Conservation (phyloP, 1,284 basidiomycete genomes). For the Cryptococcus jaspeensis region DNA sequence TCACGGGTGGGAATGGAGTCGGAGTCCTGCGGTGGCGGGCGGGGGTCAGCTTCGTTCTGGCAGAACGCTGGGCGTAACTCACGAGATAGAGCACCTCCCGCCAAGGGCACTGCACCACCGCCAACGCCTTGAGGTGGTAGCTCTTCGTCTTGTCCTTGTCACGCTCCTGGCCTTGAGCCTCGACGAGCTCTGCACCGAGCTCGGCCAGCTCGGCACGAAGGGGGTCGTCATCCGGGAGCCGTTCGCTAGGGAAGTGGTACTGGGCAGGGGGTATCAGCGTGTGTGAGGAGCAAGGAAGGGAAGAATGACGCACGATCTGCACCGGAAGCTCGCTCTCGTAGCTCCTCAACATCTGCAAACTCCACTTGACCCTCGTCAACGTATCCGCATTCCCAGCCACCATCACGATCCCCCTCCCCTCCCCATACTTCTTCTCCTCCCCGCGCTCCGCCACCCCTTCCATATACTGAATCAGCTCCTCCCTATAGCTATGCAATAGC, state of each 20-base stretch:
- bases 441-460: conserved; percentile 27
- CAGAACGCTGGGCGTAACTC: too few relatives aligned
- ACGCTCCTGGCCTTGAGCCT: conserved; percentile 44
- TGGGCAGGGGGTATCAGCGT: conserved; percentile 3
- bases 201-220: conserved; percentile 41
- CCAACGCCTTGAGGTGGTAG: conserved; percentile 55
- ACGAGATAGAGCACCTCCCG: conserved; percentile 55
- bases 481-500: conserved; percentile 39
- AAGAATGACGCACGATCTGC: conserved; percentile 37
- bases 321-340: conserved; percentile 50
- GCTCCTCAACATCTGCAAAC: conserved; percentile 48
- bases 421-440: conserved; percentile 25
- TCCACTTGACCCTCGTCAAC: conserved; percentile 50
- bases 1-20: conserved; percentile 52
- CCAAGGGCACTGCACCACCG: conserved; percentile 52
- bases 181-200: conserved; percentile 49
- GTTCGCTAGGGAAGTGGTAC: conserved; percentile 53
- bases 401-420: conserved; percentile 53
- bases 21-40: conserved; percentile 48
- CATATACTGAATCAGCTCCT: conserved; percentile 46
- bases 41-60: background rate
- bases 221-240: conserved; percentile 40
- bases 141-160: conserved; percentile 47
- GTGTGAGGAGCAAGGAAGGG: background rate
- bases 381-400: conserved; percentile 57